phyloP scores from a whole-genome alignment of 805 yeast species.

The Zygoascus flipseniorum region DNA sequence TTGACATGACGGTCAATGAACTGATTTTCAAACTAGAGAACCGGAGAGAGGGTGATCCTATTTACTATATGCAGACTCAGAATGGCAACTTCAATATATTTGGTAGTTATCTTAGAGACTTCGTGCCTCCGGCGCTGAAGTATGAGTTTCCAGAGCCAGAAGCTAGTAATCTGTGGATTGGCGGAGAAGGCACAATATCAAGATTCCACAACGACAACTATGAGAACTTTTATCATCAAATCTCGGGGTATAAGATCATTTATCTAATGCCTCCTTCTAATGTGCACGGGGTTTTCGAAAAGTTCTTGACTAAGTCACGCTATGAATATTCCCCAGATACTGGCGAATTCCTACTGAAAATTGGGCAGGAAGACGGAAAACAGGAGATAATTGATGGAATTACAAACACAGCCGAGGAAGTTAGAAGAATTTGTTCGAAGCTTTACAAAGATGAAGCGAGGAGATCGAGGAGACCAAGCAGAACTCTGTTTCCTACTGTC shows the following conservation, averaged over 20 bases:
- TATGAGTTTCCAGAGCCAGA: conserved; percentile 25
- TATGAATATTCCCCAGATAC: conserved; percentile 17
- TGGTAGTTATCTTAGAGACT: neutral
- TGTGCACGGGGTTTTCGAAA: conserved; percentile 24
- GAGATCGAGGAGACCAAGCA: neutral
- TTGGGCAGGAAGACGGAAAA: neutral
- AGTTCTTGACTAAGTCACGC: conserved; percentile 22
- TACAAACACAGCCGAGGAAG: neutral
- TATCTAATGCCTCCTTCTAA: conserved; percentile 30
- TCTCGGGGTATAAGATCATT: conserved; percentile 27
- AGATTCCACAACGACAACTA: conserved; percentile 31
- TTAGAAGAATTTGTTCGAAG: neutral
- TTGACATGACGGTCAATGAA: conserved; percentile 17
- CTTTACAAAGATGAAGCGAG: neutral
- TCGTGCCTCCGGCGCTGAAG: conserved; percentile 8
- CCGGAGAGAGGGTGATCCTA: conserved; percentile 1
- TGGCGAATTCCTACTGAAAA: conserved; percentile 7
- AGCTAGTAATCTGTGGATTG: conserved; percentile 35
- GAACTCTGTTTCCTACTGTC: conserved; percentile 28
- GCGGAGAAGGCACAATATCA: conserved; percentile 24
- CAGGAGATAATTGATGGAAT: neutral
- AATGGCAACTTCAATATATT: conserved; percentile 23
- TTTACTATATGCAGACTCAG: conserved; percentile 32
- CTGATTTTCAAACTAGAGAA: conserved; percentile 9
- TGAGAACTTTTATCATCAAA: conserved; percentile 31